Base-by-base conservation (phyloP, 495 filamentous ascomycete genomes). In the Lasiosphaeria miniovina region DNA sequence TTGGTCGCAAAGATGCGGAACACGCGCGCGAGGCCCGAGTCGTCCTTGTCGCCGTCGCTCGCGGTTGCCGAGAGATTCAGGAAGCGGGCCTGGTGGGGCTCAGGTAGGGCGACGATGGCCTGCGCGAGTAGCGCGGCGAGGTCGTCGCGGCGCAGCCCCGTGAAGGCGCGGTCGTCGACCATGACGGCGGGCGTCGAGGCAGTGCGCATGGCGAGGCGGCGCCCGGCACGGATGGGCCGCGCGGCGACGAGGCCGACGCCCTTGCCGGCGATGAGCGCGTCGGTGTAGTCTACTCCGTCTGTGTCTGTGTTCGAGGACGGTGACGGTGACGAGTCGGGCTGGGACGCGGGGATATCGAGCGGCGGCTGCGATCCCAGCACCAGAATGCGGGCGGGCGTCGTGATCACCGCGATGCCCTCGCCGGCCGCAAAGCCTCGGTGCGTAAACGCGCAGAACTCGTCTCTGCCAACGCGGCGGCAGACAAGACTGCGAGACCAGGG, bases 331-430 rank as follows among this genome's bases (percentile, higher is more conserved):
- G 57, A n/a, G 3, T 31, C 11, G 24, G 24, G 2, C 24, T 24
- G 24, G 24, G 24, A 24, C 24, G 24, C 24, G 24, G 24, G 24
- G 24, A 24, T 24, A 7, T 52, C 35, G 10, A 58, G 41, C 8
- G 54, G 55, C n/a, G 49, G 59, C 58, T 55, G 66, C 14, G 14
- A 62, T 36, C 40, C 66, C 24, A 55, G 61, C 38, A 34, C 54
- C 52, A 60, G 62, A 56, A 56, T 59, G 35, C 10, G 55, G 6
- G 24, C 54, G 38, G 57, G 41, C 3, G 71, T 72, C 6, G 72
- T 75, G 38, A 75, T 68, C n/a, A 75, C 51, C 1, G 72, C 71
- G 43, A 75, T 63, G 11, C 71, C 71, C 43, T 62, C 57, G n/a
- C 70, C 66, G 6, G 36, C 10, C 52, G 65, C 63, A 59, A 75